These are phyloP conservation scores for Ichthyophonus hoferi DNA, from an alignment of 208 protist species.

Conservation along the genomic window DNA sequence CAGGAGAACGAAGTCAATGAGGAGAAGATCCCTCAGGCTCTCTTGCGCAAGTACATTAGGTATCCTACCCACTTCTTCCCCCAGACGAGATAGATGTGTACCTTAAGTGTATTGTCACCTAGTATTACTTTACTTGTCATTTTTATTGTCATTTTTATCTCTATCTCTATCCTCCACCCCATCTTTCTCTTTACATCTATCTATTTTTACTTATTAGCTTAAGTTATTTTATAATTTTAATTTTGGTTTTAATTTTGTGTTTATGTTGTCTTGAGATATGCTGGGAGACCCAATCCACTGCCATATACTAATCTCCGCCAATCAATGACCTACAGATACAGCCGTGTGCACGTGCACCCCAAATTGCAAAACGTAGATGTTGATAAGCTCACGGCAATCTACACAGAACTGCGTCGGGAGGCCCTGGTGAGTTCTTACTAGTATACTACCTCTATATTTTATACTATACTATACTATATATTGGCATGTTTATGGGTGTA, in stretches of 20 bases:
- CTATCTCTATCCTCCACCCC: no score
- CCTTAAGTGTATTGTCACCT: no score
- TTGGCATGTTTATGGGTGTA: not conserved
- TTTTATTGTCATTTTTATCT: no score
- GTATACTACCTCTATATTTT: not conserved
- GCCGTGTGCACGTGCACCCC: conserved; percentile 71
- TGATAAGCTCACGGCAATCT: conserved; percentile 86
- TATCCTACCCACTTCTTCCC: conserved; percentile 75
- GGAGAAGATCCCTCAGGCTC: conserved; percentile 47
- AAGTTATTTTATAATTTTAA: no score
- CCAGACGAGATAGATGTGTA: no score
- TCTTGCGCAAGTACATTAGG: conserved; percentile 95
- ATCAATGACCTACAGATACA: not conserved
- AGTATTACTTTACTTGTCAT: no score
- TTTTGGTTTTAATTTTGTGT: no score
- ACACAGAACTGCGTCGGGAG: conserved; percentile 91
- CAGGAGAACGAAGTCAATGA: conserved; percentile 3
- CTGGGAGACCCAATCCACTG: no score
- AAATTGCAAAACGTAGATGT: conserved; percentile 79
- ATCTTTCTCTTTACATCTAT: no score
- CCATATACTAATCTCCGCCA: no score
- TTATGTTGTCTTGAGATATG: no score
- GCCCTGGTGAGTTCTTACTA: conserved; percentile 50
- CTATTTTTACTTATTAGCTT: no score
- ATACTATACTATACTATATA: not conserved